phyloP scores from a whole-genome alignment of 1,284 basidiomycete genomes.

The Fistulinella cinereoalba region DNA sequence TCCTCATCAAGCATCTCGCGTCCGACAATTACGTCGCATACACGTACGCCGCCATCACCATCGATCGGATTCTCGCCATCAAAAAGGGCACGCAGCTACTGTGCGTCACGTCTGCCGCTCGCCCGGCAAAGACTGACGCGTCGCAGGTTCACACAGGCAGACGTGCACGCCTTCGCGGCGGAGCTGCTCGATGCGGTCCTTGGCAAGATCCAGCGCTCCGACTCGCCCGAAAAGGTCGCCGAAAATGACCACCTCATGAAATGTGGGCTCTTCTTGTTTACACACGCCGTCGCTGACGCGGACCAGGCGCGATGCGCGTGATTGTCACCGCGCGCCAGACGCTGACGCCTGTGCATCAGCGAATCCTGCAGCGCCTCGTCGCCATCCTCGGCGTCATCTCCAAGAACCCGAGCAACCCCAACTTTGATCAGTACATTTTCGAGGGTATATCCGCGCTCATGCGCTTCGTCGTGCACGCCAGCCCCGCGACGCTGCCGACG shows the following conservation, averaged over 20 bases:
- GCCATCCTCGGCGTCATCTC: slow-evolving; percentile 83
- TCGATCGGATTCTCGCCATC: slow-evolving; percentile 87
- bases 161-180: slow-evolving; percentile 82
- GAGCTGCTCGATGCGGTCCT: slow-evolving; percentile 78
- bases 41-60: slow-evolving; percentile 88
- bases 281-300: slow-evolving; percentile 7
- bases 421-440: slow-evolving; percentile 97
- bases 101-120: slow-evolving; percentile 40
- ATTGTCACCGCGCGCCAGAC: slow-evolving; percentile 85
- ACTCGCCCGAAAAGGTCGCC: slow-evolving; percentile 89
- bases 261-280: slow-evolving; percentile 47
- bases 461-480: slow-evolving; percentile 77
- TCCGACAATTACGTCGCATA: slow-evolving; percentile 84
- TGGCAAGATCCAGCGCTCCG: slow-evolving; percentile 77
- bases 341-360: slow-evolving; percentile 66
- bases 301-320: slow-evolving; percentile 85
- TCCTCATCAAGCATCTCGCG: slow-evolving; percentile 81
- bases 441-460: slow-evolving; percentile 93
- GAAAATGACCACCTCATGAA: slow-evolving; percentile 99
- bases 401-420: slow-evolving; percentile 96
- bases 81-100: slow-evolving; percentile 70
- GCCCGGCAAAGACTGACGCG: background rate
- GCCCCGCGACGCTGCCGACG: slow-evolving; percentile 59
- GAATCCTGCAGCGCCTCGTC: slow-evolving; percentile 75
- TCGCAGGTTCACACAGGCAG: slow-evolving; percentile 77